phyloP scores from a whole-genome alignment of 106 monocot species.

The Xerophyta viscosa region DNA sequence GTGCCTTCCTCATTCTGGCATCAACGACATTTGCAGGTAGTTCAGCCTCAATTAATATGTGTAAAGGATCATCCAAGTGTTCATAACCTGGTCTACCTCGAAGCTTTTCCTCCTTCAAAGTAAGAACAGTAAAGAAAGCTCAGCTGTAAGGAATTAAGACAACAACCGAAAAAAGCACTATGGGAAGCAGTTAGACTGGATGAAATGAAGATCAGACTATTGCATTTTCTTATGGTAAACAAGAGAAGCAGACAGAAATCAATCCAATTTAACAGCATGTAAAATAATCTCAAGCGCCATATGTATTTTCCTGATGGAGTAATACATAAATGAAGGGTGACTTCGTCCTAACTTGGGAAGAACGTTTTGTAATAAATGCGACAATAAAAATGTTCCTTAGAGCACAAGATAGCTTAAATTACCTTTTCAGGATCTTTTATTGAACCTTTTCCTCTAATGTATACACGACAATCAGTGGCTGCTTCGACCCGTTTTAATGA shows the following conservation, averaged over 20 bases:
- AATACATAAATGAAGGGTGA: too few relatives aligned
- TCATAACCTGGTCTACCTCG: constrained; percentile 65
- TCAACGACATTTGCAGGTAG: constrained; percentile 49
- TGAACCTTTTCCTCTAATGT: constrained; percentile 86
- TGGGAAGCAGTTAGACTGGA: background rate
- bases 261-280: background rate
- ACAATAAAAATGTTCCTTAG: too few relatives aligned
- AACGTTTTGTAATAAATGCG: too few relatives aligned
- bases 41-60: constrained; percentile 56
- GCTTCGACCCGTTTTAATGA: constrained; percentile 87
- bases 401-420: constrained; percentile 1
- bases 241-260: background rate
- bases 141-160: too few relatives aligned
- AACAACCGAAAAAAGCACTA: background rate
- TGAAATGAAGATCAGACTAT: background rate
- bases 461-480: constrained; percentile 72
- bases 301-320: too few relatives aligned
- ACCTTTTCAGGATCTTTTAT: constrained; percentile 88
- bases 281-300: background rate
- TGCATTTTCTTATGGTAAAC: background rate
- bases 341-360: too few relatives aligned
- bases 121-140: background rate
- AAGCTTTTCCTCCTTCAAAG: constrained; percentile 42
- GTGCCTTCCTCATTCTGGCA: constrained; percentile 43
- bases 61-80: constrained; percentile 55